Conservation (phyloP, 2,329 filamentous ascomycete genomes). For the Colletotrichum lindemuthianum region DNA sequence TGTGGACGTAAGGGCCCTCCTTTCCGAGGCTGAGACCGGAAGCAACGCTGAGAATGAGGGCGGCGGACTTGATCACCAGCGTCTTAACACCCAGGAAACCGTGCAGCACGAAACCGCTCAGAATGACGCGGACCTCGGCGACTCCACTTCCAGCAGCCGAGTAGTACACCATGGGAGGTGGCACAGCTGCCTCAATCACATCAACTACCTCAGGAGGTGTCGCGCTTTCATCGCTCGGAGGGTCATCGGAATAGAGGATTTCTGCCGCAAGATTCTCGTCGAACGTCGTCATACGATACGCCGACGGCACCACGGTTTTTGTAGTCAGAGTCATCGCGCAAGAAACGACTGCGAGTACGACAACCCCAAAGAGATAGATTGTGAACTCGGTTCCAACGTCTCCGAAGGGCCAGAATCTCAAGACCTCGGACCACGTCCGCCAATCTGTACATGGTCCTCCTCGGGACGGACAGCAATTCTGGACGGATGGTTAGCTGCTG, state of each 20-base stretch:
- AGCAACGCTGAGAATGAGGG: constrained; percentile 86
- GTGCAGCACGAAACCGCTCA: constrained; percentile 97
- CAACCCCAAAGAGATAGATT: constrained; percentile 78
- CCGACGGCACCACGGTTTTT: constrained; percentile 93
- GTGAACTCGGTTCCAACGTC: constrained; percentile 77
- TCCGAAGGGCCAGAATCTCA: constrained; percentile 57
- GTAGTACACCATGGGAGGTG: constrained; percentile 89
- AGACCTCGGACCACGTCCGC: constrained; percentile 64
- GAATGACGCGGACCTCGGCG: constrained; percentile 94
- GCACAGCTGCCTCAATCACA: constrained; percentile 43
- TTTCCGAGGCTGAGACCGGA: constrained; percentile 95
- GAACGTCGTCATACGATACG: constrained; percentile 85
- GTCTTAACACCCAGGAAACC: constrained; percentile 93
- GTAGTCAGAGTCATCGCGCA: constrained; percentile 87
- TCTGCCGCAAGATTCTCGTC: constrained; percentile 89
- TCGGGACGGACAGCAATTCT: constrained; percentile 64
- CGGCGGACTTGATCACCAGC: constrained; percentile 83
- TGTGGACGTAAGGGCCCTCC: constrained; percentile 96
- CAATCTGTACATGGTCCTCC: constrained; percentile 64
- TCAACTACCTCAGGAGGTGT: constrained; percentile 53
- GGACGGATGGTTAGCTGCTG: constrained; percentile 24
- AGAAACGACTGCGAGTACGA: constrained; percentile 75
- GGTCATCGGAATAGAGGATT: constrained; percentile 47
- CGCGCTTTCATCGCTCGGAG: constrained; percentile 55
- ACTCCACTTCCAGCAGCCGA: constrained; percentile 96